These are phyloP conservation scores for Coleophoma eucalyptorum DNA, from an alignment of 2,329 filamentous ascomycete genomes.

Conservation along the genomic window DNA sequence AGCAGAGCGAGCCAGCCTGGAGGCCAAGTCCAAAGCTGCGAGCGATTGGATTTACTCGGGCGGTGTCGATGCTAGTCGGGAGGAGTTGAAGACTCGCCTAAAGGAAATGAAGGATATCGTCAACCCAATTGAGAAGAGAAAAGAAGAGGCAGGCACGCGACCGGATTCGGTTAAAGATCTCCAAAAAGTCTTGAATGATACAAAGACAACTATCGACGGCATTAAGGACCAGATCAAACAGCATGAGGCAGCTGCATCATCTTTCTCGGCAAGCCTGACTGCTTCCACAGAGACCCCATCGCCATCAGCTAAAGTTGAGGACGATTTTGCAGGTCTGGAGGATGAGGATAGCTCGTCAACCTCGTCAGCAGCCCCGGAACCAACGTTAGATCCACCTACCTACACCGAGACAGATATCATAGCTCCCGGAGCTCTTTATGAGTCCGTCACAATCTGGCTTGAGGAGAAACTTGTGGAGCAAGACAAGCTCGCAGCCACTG, in stretches of 20 bases:
- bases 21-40: slow-evolving; percentile 61
- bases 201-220: slow-evolving; percentile 64
- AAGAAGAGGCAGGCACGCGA: slow-evolving; percentile 67
- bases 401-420: slow-evolving; percentile 73
- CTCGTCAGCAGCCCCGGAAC: slow-evolving; percentile 31
- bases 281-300: slow-evolving; percentile 31
- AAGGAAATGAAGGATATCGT: slow-evolving; percentile 76
- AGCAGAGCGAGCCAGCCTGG: slow-evolving; percentile 62
- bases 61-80: slow-evolving; percentile 70
- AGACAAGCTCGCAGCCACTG: slow-evolving; percentile 62
- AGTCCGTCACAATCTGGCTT: slow-evolving; percentile 69
- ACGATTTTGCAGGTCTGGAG: slow-evolving; percentile 72
- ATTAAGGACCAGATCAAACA: slow-evolving; percentile 72
- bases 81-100: slow-evolving; percentile 72
- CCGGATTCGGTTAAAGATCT: slow-evolving; percentile 66
- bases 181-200: slow-evolving; percentile 66
- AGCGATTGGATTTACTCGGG: slow-evolving; percentile 93
- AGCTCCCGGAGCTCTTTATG: slow-evolving; percentile 57
- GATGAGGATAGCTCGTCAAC: slow-evolving; percentile 52
- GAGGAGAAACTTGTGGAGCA: slow-evolving; percentile 68
- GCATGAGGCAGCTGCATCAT: slow-evolving; percentile 55
- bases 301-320: slow-evolving; percentile 35
- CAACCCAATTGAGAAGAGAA: slow-evolving; percentile 70
- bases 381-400: slow-evolving; percentile 57
- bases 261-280: slow-evolving; percentile 41